These are phyloP conservation scores for Phialemoniopsis sp. DNA, from an alignment of 2,329 filamentous ascomycete genomes.

Conservation along the genomic window DNA sequence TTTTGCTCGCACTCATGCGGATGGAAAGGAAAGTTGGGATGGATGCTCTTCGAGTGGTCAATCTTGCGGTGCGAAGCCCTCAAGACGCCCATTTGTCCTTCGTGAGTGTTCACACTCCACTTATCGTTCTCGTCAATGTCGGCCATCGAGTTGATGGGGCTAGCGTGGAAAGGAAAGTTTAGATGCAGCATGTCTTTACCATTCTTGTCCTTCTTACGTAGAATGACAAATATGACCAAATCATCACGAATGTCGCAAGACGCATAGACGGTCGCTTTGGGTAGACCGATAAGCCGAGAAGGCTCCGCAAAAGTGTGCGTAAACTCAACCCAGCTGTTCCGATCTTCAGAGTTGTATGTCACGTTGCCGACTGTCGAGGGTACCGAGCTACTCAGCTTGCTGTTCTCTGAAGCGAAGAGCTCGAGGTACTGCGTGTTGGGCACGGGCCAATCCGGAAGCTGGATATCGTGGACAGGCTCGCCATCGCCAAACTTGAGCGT, in stretches of 20 bases:
- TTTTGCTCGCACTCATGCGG: slow-evolving; percentile 34
- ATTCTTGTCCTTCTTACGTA: slow-evolving; percentile 36
- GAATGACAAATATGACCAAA: slow-evolving; percentile 35
- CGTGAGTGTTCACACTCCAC: slow-evolving; percentile 32
- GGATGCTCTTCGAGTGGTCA: slow-evolving; percentile 22
- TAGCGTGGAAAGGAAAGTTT: slow-evolving; percentile 30
- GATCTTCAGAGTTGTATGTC: slow-evolving; percentile 26
- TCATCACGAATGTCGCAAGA: slow-evolving; percentile 35
- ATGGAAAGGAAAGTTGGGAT: slow-evolving; percentile 24
- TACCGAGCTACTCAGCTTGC: slow-evolving; percentile 3
- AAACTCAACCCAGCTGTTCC: slow-evolving; percentile 22
- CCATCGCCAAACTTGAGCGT: slow-evolving; percentile 28
- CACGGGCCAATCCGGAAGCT: slow-evolving; percentile 25
- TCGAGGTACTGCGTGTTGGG: slow-evolving; percentile 24
- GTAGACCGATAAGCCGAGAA: slow-evolving; percentile 36
- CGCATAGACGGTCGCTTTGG: slow-evolving; percentile 42
- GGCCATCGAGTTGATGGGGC: slow-evolving; percentile 17
- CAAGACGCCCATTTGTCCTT: slow-evolving; percentile 36
- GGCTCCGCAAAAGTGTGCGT: slow-evolving; percentile 30
- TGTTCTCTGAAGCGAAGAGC: slow-evolving; percentile 18
- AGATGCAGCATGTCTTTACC: slow-evolving; percentile 36
- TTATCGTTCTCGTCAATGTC: slow-evolving; percentile 27
- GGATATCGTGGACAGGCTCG: slow-evolving; percentile 23
- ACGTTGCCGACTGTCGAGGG: slow-evolving; percentile 6
- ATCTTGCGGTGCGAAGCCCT: slow-evolving; percentile 37